Evolutionary conservation across 345 rosid species (phyloP).

Genomic region (Syzygium aromaticum): DNA sequence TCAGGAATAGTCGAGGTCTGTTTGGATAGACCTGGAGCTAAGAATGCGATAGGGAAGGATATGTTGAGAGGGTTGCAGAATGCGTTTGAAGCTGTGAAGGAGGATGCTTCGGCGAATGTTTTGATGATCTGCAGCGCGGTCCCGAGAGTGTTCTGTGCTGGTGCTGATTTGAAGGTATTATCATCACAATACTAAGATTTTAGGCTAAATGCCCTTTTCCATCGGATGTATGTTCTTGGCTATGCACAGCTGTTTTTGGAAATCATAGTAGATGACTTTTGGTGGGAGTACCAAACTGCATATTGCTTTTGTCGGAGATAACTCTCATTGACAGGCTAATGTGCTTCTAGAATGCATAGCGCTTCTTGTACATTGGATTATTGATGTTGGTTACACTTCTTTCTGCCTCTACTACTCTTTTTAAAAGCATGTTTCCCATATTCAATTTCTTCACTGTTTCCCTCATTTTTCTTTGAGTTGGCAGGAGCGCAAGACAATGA

Average conservation of each 20-base stretch:
- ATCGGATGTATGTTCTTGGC: background rate
- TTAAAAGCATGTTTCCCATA: background rate
- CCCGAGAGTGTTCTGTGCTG: constrained; percentile 82
- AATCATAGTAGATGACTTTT: background rate
- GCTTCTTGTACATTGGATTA: background rate
- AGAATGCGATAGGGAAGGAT: constrained; percentile 73
- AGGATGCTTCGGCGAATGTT: constrained; percentile 57
- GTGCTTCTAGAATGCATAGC: background rate
- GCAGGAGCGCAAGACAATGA: constrained; percentile 86
- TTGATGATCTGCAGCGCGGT: constrained; percentile 64
- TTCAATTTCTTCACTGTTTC: background rate
- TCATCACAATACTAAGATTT: background rate
- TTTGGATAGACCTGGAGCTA: constrained; percentile 57
- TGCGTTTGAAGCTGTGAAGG: constrained; percentile 41
- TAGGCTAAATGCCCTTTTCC: background rate
- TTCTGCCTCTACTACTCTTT: background rate
- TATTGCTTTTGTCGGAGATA: background rate
- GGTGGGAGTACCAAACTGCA: background rate
- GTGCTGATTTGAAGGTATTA: constrained; percentile 87
- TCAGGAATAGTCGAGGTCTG: constrained; percentile 78
- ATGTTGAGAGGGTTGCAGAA: constrained; percentile 58
- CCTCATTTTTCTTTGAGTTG: constrained; percentile 16
- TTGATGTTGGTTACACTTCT: background rate
- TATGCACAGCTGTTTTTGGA: background rate
- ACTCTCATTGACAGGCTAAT: background rate